Evolutionary conservation across 2,329 filamentous ascomycete genomes (phyloP).

Genomic region (Aspergillus versicolor): DNA sequence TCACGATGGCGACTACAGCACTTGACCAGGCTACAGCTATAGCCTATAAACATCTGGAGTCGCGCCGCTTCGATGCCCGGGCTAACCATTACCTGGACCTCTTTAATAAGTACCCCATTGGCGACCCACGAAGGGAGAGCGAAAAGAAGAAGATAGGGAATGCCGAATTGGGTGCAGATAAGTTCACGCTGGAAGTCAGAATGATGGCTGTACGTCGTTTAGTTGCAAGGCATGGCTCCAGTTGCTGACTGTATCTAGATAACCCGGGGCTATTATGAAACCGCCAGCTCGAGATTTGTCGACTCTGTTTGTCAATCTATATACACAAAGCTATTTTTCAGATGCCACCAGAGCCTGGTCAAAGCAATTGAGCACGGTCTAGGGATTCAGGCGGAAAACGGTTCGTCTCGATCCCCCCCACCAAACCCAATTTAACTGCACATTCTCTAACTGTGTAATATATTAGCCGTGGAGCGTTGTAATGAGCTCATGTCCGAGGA

Average conservation of each 20-base stretch:
- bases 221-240: neutral
- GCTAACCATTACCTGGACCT: slow-evolving; percentile 14
- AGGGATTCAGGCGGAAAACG: slow-evolving; percentile 30
- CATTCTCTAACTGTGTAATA: neutral
- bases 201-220: slow-evolving; percentile 42
- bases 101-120: neutral
- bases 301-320: slow-evolving; percentile 41
- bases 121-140: slow-evolving; percentile 18
- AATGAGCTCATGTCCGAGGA: slow-evolving; percentile 40
- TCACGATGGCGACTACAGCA: slow-evolving; percentile 48
- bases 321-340: slow-evolving; percentile 35
- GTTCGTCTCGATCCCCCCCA: slow-evolving; percentile 20
- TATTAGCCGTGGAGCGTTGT: slow-evolving; percentile 34
- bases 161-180: slow-evolving; percentile 32
- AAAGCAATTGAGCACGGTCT: slow-evolving; percentile 29
- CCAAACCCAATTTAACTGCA: neutral
- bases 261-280: slow-evolving; percentile 39
- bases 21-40: slow-evolving; percentile 24
- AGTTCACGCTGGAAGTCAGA: slow-evolving; percentile 37
- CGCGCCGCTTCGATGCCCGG: slow-evolving; percentile 23
- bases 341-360: slow-evolving; percentile 35
- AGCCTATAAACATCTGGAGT: slow-evolving; percentile 12
- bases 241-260: slow-evolving; percentile 27
- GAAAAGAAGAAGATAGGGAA: slow-evolving; percentile 27
- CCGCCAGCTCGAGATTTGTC: slow-evolving; percentile 39